These are phyloP conservation scores for Sedum album DNA, from an alignment of 164 flowering plant genomes.

Conservation along the genomic window DNA sequence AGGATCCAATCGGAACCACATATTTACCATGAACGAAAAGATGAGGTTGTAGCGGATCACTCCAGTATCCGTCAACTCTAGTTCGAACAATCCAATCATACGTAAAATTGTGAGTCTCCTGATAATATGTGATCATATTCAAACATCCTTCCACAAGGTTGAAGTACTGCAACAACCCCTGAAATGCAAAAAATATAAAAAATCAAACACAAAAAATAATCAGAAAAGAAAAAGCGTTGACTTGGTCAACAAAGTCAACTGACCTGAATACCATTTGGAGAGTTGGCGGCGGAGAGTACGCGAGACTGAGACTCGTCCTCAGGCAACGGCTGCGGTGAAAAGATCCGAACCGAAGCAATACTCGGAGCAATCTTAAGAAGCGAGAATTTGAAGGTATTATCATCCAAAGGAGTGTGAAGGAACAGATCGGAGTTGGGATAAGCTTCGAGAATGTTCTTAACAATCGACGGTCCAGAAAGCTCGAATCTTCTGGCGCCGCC, in stretches of 20 bases:
- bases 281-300: conserved; percentile 57
- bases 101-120: conserved; percentile 43
- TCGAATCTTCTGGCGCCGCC: conserved; percentile 96
- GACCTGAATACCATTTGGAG: conserved; percentile 93
- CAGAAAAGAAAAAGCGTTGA: too few species aligned
- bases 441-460: conserved; percentile 42
- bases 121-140: conserved; percentile 45
- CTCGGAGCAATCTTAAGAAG: conserved; percentile 43
- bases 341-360: conserved; percentile 51
- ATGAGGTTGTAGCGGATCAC: conserved; percentile 44
- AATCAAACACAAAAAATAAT: too few species aligned
- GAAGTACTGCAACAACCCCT: conserved; percentile 88
- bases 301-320: conserved; percentile 46
- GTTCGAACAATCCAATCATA: conserved; percentile 94
- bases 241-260: neutral
- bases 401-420: conserved; percentile 63
- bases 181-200: too few species aligned
- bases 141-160: conserved; percentile 85
- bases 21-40: conserved; percentile 49
- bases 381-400: conserved; percentile 57
- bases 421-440: conserved; percentile 66
- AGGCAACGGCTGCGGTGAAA: conserved; percentile 34
- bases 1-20: conserved; percentile 73
- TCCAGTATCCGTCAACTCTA: conserved; percentile 90
- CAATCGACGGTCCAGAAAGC: conserved; percentile 83